Evolutionary conservation across 306 rosid species (phyloP).

Genomic region (barrel medic (Medicago truncatula)): DNA sequence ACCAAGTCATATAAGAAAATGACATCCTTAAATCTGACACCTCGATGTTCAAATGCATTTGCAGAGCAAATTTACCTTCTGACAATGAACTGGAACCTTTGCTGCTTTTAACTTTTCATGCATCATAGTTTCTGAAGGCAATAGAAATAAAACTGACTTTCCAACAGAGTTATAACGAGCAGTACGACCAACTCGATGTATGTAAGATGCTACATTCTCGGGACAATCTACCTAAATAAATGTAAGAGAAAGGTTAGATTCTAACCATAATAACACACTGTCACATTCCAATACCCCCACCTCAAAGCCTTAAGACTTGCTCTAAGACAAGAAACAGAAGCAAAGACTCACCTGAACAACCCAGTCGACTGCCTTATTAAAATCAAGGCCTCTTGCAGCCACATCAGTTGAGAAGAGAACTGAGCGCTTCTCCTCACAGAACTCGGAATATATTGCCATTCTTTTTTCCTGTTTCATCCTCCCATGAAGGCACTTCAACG

Average conservation of each 20-base stretch:
- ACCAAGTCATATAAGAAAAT: slow-evolving; percentile 18
- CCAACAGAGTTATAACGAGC: slow-evolving; percentile 86
- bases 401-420: slow-evolving; percentile 93
- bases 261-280: slow-evolving; percentile 19
- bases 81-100: slow-evolving; percentile 70
- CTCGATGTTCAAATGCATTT: slow-evolving; percentile 23
- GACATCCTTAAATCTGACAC: slow-evolving; percentile 24
- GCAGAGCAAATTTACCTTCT: slow-evolving; percentile 61
- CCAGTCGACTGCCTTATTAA: slow-evolving; percentile 93
- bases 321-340: slow-evolving; percentile 20
- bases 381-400: slow-evolving; percentile 96
- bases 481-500: slow-evolving; percentile 89
- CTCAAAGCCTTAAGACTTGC: not conserved
- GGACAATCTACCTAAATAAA: slow-evolving; percentile 86
- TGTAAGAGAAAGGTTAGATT: slow-evolving; percentile 27
- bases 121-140: slow-evolving; percentile 84
- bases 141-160: slow-evolving; percentile 75
- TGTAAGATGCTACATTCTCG: slow-evolving; percentile 81
- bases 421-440: slow-evolving; percentile 79
- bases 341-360: slow-evolving; percentile 83
- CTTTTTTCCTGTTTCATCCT: slow-evolving; percentile 85
- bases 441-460: slow-evolving; percentile 75
- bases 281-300: slow-evolving; percentile 5
- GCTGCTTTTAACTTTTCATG: slow-evolving; percentile 72
- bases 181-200: slow-evolving; percentile 98